Percentiles rank a stretch among this genome's conserved stretches.
Evolutionary conservation across 371 early-diverging fungal species (phyloP).

Genomic region (Massospora cicadina): DNA sequence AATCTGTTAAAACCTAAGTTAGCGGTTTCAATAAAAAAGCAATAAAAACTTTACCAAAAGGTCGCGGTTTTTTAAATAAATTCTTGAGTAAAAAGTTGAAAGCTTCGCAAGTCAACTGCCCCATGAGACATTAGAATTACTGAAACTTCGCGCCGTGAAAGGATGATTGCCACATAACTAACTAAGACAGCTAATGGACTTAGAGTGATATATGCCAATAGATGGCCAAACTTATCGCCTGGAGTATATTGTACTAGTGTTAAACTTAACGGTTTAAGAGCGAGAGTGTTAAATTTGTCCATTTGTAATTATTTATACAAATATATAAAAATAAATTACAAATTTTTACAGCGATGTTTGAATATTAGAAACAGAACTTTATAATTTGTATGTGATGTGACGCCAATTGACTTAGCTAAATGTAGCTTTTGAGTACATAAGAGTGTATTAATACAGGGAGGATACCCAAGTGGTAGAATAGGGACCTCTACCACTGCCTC

Average conservation of each 20-base stretch:
- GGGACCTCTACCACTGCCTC: too few species aligned
- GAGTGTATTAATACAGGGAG: too few species aligned
- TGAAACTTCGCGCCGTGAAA: conserved; percentile 57
- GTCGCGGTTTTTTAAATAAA: conserved; percentile 49
- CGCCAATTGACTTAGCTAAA: too few species aligned
- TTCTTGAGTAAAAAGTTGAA: conserved; percentile 54
- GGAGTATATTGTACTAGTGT: conserved; percentile 55
- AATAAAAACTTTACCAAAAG: conserved; percentile 30
- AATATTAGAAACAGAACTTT: too few species aligned
- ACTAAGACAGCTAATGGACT: conserved; percentile 62
- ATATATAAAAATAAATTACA: background rate
- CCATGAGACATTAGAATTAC: conserved; percentile 46
- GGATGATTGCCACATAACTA: conserved; percentile 51
- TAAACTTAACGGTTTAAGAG: background rate
- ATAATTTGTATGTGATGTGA: too few species aligned
- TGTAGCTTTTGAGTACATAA: too few species aligned
- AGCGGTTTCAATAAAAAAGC: background rate
- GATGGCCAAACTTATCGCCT: conserved; percentile 27
- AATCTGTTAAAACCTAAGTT: conserved; percentile 20
- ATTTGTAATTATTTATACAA: background rate
- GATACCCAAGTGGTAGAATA: too few species aligned
- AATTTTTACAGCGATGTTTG: too few species aligned
- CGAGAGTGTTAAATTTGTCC: background rate
- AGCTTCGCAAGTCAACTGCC: conserved; percentile 66
- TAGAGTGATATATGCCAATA: conserved; percentile 49